phyloP scores from a whole-genome alignment of 306 rosid genomes.

The Quercus rubra region DNA sequence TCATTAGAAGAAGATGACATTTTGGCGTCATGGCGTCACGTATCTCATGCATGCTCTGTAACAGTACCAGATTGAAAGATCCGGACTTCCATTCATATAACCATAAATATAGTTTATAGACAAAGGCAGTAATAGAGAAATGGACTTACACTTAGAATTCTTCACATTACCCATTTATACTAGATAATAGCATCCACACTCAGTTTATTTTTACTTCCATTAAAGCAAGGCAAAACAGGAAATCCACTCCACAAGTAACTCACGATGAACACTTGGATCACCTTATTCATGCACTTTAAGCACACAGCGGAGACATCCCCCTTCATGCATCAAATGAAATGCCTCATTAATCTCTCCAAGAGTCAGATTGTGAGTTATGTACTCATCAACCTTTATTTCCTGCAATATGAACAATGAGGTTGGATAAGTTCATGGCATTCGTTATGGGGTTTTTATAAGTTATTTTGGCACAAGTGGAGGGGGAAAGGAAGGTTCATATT shows the following conservation, averaged over 20 bases:
- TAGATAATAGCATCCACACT: not conserved
- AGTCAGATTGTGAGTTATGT: slow-evolving; percentile 79
- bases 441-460: too few relatives aligned
- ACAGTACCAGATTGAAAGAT: not conserved
- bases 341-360: slow-evolving; percentile 84
- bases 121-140: not conserved
- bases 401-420: slow-evolving; percentile 31
- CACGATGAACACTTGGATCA: not conserved
- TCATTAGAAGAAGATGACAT: too few relatives aligned
- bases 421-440: not conserved
- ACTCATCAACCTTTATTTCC: slow-evolving; percentile 98
- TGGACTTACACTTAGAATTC: not conserved
- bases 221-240: slow-evolving; percentile 4
- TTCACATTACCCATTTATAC: not conserved
- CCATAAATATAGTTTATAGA: not conserved
- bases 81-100: not conserved
- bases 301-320: slow-evolving; percentile 92
- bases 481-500: too few relatives aligned
- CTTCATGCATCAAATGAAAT: slow-evolving; percentile 85
- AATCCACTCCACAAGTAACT: slow-evolving; percentile 11
- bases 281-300: slow-evolving; percentile 48
- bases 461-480: too few relatives aligned
- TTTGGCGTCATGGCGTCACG: too few relatives aligned
- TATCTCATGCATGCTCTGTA: too few relatives aligned
- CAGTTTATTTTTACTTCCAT: not conserved